These are phyloP conservation scores for Turnera subulata DNA, from an alignment of 345 rosid species.

Conservation along the genomic window DNA sequence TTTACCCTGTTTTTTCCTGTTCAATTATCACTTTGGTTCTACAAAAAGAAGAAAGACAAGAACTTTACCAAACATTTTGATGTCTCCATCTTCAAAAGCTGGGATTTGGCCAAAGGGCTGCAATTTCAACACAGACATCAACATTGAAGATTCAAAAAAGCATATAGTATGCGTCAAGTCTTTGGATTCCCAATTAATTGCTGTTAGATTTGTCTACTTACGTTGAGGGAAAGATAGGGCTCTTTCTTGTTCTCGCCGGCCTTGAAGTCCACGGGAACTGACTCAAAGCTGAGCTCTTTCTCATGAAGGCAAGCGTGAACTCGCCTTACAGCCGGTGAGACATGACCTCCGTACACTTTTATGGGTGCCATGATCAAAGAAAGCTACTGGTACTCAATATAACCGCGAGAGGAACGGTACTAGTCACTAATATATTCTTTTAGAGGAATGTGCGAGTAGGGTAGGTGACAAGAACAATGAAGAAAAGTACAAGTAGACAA, in stretches of 20 bases:
- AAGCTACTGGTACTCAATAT: neutral
- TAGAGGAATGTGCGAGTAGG: no score
- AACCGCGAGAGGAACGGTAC: no score
- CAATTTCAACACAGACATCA: no score
- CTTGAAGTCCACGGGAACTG: constrained; percentile 18
- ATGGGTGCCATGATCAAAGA: constrained; percentile 5
- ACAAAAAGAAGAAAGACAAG: no score
- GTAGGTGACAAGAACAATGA: no score
- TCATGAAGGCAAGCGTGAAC: constrained; percentile 25
- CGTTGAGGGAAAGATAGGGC: constrained; percentile 23
- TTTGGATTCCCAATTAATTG: no score
- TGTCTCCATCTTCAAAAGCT: constrained; percentile 60
- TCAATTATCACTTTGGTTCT: neutral
- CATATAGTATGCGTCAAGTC: no score
- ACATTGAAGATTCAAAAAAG: constrained; percentile 7
- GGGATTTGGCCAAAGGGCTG: constrained; percentile 92
- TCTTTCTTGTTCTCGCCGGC: constrained; percentile 30
- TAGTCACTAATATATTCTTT: no score
- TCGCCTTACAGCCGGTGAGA: constrained; percentile 15
- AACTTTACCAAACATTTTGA: constrained; percentile 65
- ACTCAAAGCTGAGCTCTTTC: constrained; percentile 28
- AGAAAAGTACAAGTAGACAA: no score
- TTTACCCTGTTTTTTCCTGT: no score
- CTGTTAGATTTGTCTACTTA: neutral
- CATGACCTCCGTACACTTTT: constrained; percentile 14